Evolutionary conservation across 441 rosid genomes (phyloP).

Genomic region (Populus hybrid): DNA sequence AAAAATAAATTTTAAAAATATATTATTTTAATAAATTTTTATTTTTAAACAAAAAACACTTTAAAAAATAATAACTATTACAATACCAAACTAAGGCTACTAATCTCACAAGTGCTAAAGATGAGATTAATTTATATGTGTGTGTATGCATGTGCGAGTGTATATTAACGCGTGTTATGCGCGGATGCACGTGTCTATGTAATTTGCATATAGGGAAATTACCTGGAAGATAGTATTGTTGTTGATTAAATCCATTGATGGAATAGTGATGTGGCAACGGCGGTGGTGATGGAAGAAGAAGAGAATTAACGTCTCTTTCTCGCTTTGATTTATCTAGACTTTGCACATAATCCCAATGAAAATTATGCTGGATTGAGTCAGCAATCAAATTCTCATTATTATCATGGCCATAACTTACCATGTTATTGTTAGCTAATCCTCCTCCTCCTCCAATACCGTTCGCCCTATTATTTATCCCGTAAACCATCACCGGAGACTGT

Average conservation of each 20-base stretch:
- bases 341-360: background rate
- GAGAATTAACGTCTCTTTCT: background rate
- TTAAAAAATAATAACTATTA: no score
- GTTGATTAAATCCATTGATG: conserved; percentile 4
- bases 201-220: background rate
- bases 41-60: no score
- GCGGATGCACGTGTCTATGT: background rate
- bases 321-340: conserved; percentile 1
- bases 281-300: background rate
- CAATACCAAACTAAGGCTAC: no score
- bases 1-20: no score
- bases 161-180: background rate
- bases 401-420: conserved; percentile 5
- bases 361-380: conserved; percentile 20
- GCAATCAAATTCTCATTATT: conserved; percentile 16
- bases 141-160: background rate
- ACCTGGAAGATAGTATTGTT: conserved; percentile 32
- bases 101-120: no score
- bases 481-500: background rate
- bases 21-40: no score
- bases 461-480: conserved; percentile 1
- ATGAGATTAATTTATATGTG: no score
- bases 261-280: conserved; percentile 3
- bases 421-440: conserved; percentile 5
- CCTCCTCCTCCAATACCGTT: background rate